Evolutionary conservation across 345 rosid species (phyloP), one percentile per base, ranked within the genome.

Genomic region (Acer saccharum): DNA sequence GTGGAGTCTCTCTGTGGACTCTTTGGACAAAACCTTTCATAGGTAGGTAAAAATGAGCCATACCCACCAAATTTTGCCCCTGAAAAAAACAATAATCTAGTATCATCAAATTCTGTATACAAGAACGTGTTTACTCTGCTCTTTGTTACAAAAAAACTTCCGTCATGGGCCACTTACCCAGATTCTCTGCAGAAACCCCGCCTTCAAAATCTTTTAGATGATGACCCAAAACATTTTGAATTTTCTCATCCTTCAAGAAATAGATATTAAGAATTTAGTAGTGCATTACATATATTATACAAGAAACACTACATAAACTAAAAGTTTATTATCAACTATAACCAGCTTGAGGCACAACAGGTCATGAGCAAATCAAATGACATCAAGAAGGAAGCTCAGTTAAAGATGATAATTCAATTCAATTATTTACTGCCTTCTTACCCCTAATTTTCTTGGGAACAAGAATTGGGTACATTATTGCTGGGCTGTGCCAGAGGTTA

Each of bases 41-140:
- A 73, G 60, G 84, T 54, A 68, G 88, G 90, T 83, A 94, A 84
- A 86, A 94, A 94, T 29, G 97, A 87, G 77, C 98, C 97, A 83
- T 90, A 91, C 13, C 83, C 86, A 76, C 85, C 88, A 82, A 76
- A 83, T 72, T 60, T 84, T 44, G 91, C 77, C 83, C 97, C 97
- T 94, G 86, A 23, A 69, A 81, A 75, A 81, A 75, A 84, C 68
- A 83, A 78, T 72, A 71, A 77, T 74, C 58, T 64, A 62, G 46
- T 25, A 66, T 70, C 68, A 50, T 79, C 74, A 77, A 54, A 65
- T 57, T 68, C 62, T 68, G 73, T 16, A 32, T 6, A 70, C 61
- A 23, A 74, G 21, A 48, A 4, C 55, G 29, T 57, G 69, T 52
- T 78, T 18, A 60, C 10, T 54, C 39, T 50, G 70, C 35, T n/a